phyloP scores from a whole-genome alignment of 768 basidiomycete species.

The Galerina sulciceps region DNA sequence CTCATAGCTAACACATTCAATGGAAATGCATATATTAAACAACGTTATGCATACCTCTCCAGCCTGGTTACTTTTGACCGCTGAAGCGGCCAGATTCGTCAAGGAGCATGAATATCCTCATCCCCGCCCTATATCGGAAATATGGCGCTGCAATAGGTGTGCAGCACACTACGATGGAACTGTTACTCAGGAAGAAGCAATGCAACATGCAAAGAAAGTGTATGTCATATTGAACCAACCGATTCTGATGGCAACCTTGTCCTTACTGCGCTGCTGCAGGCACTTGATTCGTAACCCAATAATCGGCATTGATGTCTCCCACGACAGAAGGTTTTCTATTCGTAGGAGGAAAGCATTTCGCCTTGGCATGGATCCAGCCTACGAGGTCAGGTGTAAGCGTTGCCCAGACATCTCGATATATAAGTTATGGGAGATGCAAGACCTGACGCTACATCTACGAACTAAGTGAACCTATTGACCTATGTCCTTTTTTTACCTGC shows the following conservation, averaged over 20 bases:
- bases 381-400: conserved; percentile 18
- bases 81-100: conserved; percentile 22
- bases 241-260: not conserved
- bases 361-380: conserved; percentile 21
- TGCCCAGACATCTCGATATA: conserved; percentile 21
- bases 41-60: conserved; percentile 16
- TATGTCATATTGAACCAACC: conserved; percentile 3
- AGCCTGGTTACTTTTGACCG: conserved; percentile 23
- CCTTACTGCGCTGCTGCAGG: conserved; percentile 5
- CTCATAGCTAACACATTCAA: conserved; percentile 16
- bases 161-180: conserved; percentile 17
- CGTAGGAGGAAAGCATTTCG: conserved; percentile 20
- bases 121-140: conserved; percentile 11
- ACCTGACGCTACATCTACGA: conserved; percentile 18
- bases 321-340: conserved; percentile 11
- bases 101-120: conserved; percentile 22
- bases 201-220: conserved; percentile 20
- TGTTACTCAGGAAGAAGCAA: conserved; percentile 5
- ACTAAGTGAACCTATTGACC: conserved; percentile 14
- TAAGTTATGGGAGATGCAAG: conserved; percentile 23
- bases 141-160: conserved; percentile 30
- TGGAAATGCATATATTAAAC: conserved; percentile 7
- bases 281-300: conserved; percentile 18
- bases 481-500: not conserved
- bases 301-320: conserved; percentile 18